phyloP scores from a whole-genome alignment of 1,284 basidiomycete species.

The Ceratobasidium sp. region DNA sequence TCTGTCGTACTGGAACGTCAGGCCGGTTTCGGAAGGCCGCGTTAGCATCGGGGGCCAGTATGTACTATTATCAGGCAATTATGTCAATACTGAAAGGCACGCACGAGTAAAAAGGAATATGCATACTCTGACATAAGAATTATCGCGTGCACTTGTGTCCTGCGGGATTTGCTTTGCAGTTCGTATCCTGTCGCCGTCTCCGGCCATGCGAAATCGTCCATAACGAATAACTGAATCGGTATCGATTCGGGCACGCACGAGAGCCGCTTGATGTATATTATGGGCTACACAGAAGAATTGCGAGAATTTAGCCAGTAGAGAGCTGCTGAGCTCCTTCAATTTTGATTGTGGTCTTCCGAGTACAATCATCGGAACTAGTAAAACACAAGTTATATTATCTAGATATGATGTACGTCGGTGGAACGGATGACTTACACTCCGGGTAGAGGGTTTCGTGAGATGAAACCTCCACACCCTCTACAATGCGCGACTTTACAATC shows the following conservation, averaged over 20 bases:
- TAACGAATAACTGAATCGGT: not conserved
- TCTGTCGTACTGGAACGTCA: not conserved
- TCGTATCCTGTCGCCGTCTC: not conserved
- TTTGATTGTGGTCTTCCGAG: not conserved
- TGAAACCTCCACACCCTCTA: not conserved
- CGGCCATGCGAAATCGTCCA: not conserved
- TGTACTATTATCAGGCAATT: not conserved
- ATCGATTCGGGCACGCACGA: not conserved
- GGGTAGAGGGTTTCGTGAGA: not conserved
- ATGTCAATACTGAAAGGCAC: not conserved
- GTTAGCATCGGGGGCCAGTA: not conserved
- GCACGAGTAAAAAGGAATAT: not conserved
- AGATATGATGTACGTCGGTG: not conserved
- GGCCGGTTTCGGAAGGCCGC: not conserved
- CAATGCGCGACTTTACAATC: not conserved
- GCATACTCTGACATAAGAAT: slow-evolving; percentile 13
- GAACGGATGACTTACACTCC: not conserved
- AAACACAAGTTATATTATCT: not conserved
- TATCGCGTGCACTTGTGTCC: slow-evolving; percentile 1
- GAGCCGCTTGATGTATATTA: no score
- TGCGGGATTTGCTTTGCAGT: not conserved
- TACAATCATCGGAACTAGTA: not conserved
- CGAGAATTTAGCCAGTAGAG: not conserved
- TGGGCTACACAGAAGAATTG: slow-evolving; percentile 4
- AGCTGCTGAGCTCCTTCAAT: not conserved